phyloP scores from a whole-genome alignment of 768 basidiomycete genomes.

The Ephemerocybe angulata region DNA sequence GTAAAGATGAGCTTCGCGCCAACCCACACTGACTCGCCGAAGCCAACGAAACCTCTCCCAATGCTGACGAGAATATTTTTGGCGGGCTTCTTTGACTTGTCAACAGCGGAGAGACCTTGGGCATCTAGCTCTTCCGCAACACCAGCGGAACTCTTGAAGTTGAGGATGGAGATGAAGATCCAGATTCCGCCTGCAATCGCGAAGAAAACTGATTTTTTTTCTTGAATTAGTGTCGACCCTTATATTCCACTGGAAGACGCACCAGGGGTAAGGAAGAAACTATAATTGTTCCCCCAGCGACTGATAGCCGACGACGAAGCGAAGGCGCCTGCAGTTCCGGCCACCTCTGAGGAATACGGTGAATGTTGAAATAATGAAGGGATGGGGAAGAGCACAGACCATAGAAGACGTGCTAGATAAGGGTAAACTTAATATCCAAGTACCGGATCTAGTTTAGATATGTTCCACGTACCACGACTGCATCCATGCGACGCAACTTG shows the following conservation, averaged over 20 bases:
- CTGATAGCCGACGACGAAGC: slow-evolving; percentile 28
- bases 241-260: too few species aligned
- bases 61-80: slow-evolving; percentile 24
- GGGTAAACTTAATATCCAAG: too few species aligned
- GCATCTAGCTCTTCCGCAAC: slow-evolving; percentile 19
- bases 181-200: slow-evolving; percentile 24
- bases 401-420: slow-evolving; percentile 30
- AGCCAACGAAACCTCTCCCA: slow-evolving; percentile 17
- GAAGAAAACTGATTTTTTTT: too few species aligned
- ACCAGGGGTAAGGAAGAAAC: slow-evolving; percentile 30
- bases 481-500: slow-evolving; percentile 33
- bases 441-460: too few species aligned
- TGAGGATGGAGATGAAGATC: slow-evolving; percentile 24
- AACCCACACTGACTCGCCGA: slow-evolving; percentile 25
- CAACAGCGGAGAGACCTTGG: slow-evolving; percentile 20
- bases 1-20: slow-evolving; percentile 24
- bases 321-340: slow-evolving; percentile 29
- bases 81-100: slow-evolving; percentile 8
- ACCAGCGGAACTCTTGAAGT: slow-evolving; percentile 16
- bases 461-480: slow-evolving; percentile 26
- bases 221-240: too few species aligned
- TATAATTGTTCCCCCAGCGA: slow-evolving; percentile 31
- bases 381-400: slow-evolving; percentile 4
- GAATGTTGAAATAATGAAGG: neutral
- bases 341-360: slow-evolving; percentile 22